Percentiles rank a stretch among this genome's conserved stretches.
phyloP scores from a whole-genome alignment of 1,284 basidiomycete genomes.

The Trametes versicolor region DNA sequence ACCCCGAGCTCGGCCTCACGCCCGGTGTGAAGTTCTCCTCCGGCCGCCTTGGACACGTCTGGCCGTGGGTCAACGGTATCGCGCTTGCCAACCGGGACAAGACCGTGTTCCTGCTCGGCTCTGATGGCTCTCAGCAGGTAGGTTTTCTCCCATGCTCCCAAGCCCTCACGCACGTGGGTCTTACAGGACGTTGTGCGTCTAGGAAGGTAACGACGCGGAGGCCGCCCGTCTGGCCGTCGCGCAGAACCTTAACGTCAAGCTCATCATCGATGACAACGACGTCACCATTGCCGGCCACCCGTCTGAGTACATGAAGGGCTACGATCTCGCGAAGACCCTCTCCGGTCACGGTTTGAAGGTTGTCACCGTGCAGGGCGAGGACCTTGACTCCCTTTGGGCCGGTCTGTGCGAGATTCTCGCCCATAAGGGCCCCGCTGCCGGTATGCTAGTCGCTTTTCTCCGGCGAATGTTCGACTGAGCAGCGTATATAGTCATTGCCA shows the following conservation, averaged over 20 bases:
- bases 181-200: conserved; percentile 39
- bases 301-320: conserved; percentile 84
- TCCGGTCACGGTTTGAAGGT: conserved; percentile 85
- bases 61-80: conserved; percentile 85
- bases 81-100: conserved; percentile 82
- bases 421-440: conserved; percentile 79
- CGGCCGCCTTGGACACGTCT: conserved; percentile 86
- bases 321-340: conserved; percentile 74
- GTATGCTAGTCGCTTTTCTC: conserved; percentile 47
- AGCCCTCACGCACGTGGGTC: conserved; percentile 21
- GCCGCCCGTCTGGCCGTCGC: conserved; percentile 88
- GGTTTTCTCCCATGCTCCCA: background rate
- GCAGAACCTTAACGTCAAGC: conserved; percentile 81
- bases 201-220: conserved; percentile 90
- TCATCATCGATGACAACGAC: conserved; percentile 89
- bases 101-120: conserved; percentile 83
- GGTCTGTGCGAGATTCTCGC: conserved; percentile 65
- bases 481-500: conserved; percentile 63
- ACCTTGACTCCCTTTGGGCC: conserved; percentile 79
- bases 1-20: conserved; percentile 86
- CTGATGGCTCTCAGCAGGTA: conserved; percentile 84
- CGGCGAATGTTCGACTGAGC: background rate
- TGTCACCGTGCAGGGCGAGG: conserved; percentile 76
- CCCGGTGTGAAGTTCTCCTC: conserved; percentile 90
- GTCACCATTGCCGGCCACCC: conserved; percentile 90